Conservation (phyloP, 2,329 filamentous ascomycete species). For the Exophiala mesophila region DNA sequence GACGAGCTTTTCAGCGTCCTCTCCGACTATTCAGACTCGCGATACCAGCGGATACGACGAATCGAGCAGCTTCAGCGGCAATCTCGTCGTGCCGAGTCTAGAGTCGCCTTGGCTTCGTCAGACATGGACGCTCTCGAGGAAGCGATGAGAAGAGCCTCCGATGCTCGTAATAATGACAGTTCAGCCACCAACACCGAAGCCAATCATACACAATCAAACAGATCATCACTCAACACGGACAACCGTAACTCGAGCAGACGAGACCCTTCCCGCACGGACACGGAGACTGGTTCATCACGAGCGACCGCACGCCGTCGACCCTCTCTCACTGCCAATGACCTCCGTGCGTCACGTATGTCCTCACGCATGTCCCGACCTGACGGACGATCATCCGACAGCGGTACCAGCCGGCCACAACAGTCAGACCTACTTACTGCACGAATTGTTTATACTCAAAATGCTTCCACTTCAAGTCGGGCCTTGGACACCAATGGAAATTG, state of each 20-base stretch:
- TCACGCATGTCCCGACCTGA: neutral
- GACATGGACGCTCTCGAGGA: constrained; percentile 18
- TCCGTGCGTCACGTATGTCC: neutral
- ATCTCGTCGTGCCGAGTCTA: constrained; percentile 23
- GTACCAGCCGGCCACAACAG: neutral
- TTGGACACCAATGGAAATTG: constrained; percentile 28
- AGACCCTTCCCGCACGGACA: neutral
- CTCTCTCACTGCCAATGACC: neutral
- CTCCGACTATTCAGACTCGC: constrained; percentile 13
- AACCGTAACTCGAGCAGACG: neutral
- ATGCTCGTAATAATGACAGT: neutral
- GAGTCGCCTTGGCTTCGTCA: constrained; percentile 19
- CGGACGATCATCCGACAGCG: neutral
- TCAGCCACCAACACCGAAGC: neutral
- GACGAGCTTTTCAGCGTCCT: constrained; percentile 12
- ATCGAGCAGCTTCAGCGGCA: constrained; percentile 22
- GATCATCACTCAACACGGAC: neutral
- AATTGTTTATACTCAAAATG: neutral
- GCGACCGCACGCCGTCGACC: neutral
- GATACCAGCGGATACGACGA: constrained; percentile 14
- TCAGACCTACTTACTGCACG: neutral
- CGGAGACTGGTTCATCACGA: neutral
- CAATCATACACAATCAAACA: neutral
- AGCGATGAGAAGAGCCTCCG: constrained; percentile 7
- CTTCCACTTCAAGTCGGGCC: constrained; percentile 10